A percentile compares a stretch with the other conserved stretches of the same genome.
phyloP scores from a whole-genome alignment of 176 grass and related monocot species.

The Alopecurus myosuroides region DNA sequence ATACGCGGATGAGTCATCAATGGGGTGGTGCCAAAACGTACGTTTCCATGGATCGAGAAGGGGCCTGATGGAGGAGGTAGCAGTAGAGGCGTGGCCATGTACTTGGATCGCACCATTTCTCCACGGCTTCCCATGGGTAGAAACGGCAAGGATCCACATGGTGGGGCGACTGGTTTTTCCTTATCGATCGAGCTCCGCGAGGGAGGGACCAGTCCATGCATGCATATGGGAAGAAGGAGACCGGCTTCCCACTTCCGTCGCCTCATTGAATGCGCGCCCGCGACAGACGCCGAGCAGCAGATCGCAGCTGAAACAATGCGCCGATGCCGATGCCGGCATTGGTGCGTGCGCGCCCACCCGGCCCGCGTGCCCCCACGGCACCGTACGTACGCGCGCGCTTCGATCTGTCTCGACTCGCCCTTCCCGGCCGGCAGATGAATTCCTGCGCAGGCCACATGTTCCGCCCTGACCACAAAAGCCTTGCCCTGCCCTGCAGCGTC shows the following conservation, averaged over 20 bases:
- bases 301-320: slow-evolving; percentile 1
- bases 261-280: not conserved
- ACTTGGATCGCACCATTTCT: slow-evolving; percentile 1
- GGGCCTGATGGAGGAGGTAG: not conserved
- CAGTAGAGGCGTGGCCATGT: too few species aligned
- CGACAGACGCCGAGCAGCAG: not conserved
- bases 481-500: not conserved
- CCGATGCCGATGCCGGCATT: not conserved
- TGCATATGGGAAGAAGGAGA: not conserved
- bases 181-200: not conserved
- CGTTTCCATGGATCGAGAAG: not conserved
- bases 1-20: not conserved
- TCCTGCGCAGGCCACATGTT: not conserved
- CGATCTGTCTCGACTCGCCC: not conserved
- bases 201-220: not conserved
- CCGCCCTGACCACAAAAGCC: not conserved
- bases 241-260: not conserved
- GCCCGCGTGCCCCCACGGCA: not conserved
- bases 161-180: not conserved
- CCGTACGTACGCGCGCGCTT: not conserved
- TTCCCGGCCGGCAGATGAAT: not conserved
- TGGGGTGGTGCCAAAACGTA: not conserved
- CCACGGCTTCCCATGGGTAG: not conserved
- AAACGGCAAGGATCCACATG: slow-evolving; percentile 18
- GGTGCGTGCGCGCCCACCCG: not conserved